Percentiles rank a stretch among this genome's conserved stretches.
phyloP scores from a whole-genome alignment of 257 asterid genomes.

The Dorcoceras hygrometricum region DNA sequence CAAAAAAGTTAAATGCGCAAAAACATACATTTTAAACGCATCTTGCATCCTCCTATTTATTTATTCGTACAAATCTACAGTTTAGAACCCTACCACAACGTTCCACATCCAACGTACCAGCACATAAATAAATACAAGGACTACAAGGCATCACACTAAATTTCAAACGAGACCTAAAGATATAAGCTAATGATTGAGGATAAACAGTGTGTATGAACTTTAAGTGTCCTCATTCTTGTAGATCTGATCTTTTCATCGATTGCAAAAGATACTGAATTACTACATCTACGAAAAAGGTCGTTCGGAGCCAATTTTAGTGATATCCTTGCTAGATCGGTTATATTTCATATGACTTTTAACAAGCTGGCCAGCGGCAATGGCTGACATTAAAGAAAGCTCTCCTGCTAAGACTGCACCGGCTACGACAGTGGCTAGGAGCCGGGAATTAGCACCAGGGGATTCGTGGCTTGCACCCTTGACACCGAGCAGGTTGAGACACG shows the following conservation, averaged over 20 bases:
- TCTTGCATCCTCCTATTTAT: not conserved
- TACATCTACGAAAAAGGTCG: not conserved
- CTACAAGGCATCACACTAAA: not conserved
- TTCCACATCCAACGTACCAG: not conserved
- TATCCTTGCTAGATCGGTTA: slow-evolving; percentile 80
- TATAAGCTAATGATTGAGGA: too few species aligned
- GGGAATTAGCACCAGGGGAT: slow-evolving; percentile 68
- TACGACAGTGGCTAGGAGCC: slow-evolving; percentile 65
- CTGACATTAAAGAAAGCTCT: slow-evolving; percentile 86
- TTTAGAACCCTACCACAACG: not conserved
- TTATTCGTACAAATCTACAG: not conserved
- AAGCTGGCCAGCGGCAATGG: slow-evolving; percentile 90
- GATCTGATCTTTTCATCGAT: slow-evolving; percentile 12
- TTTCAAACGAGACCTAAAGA: not conserved
- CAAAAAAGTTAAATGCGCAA: too few species aligned
- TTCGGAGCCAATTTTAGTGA: slow-evolving; percentile 39
- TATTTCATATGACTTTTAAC: slow-evolving; percentile 93
- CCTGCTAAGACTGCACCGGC: slow-evolving; percentile 87
- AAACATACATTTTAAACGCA: not conserved
- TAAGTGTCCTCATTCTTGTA: slow-evolving; percentile 9
- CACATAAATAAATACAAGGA: not conserved
- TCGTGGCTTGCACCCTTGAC: slow-evolving; percentile 80
- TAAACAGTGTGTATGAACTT: not conserved
- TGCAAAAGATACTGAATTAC: not conserved
- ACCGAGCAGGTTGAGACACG: slow-evolving; percentile 84